Conservation (phyloP, 1,284 basidiomycete genomes). For the Exobasidium cylindrosporum region DNA sequence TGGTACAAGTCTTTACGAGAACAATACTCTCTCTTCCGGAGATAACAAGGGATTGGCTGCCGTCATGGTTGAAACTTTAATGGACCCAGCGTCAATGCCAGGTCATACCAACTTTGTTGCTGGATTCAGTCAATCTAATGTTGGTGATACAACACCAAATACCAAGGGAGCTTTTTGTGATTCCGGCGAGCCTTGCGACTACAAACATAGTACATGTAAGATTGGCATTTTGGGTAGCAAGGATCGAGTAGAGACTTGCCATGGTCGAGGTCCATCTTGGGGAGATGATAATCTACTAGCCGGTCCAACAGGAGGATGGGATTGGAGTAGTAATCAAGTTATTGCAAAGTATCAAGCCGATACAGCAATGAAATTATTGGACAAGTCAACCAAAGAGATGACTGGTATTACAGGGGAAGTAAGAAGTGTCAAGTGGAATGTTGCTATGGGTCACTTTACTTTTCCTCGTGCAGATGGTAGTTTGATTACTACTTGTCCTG, state of each 20-base stretch:
- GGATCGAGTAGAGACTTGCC: slow-evolving; percentile 39
- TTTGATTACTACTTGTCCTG: slow-evolving; percentile 69
- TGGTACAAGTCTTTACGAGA: slow-evolving; percentile 57
- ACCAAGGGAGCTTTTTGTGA: slow-evolving; percentile 41
- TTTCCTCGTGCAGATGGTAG: slow-evolving; percentile 70
- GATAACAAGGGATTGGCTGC: slow-evolving; percentile 49
- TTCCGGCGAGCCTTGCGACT: slow-evolving; percentile 39
- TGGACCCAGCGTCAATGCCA: slow-evolving; percentile 23
- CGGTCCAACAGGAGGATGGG: slow-evolving; percentile 38
- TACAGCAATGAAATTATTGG: slow-evolving; percentile 31
- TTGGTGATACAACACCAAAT: slow-evolving; percentile 47
- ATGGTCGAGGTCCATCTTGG: slow-evolving; percentile 38
- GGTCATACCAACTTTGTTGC: slow-evolving; percentile 37
- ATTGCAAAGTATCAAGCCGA: slow-evolving; percentile 41
- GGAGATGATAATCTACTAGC: slow-evolving; percentile 25
- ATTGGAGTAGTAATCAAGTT: slow-evolving; percentile 41
- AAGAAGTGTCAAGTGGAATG: slow-evolving; percentile 54
- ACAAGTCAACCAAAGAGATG: slow-evolving; percentile 13
- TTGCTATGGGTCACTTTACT: slow-evolving; percentile 66
- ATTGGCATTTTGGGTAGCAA: slow-evolving; percentile 22
- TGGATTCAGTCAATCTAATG: slow-evolving; percentile 40
- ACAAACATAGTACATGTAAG: slow-evolving; percentile 39
- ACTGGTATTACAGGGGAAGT: slow-evolving; percentile 23
- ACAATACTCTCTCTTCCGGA: slow-evolving; percentile 43
- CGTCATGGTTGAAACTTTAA: slow-evolving; percentile 26